Percentiles rank a stretch among this genome's conserved stretches.
These are phyloP conservation scores for Cucumis melo DNA, from an alignment of 306 rosid species.

Conservation along the genomic window DNA sequence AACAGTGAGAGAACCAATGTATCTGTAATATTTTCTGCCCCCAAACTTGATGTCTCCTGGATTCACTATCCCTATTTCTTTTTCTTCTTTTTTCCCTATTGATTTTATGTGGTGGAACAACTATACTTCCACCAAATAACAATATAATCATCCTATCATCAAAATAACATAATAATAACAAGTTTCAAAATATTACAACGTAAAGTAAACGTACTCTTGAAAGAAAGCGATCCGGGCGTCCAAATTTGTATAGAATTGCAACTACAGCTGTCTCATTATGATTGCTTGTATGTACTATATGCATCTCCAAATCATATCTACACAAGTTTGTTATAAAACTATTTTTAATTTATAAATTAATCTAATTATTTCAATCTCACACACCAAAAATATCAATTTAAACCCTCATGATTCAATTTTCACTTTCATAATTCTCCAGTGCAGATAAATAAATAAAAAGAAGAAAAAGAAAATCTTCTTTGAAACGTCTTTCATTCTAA, in stretches of 20 bases:
- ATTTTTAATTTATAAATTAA: too few relatives aligned
- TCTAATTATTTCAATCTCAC: too few relatives aligned
- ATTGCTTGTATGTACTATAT: slow-evolving; percentile 32
- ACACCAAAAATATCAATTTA: too few relatives aligned
- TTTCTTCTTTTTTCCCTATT: slow-evolving; percentile 16
- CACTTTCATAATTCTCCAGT: too few relatives aligned
- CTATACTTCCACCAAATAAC: slow-evolving; percentile 14
- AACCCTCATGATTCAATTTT: too few relatives aligned
- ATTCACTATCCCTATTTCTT: slow-evolving; percentile 37
- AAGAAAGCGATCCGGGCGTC: slow-evolving; percentile 48
- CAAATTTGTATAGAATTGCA: slow-evolving; percentile 45
- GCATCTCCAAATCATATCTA: slow-evolving; percentile 59
- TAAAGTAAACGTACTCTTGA: slow-evolving; percentile 31
- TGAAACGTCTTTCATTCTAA: too few relatives aligned
- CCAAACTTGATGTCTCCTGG: slow-evolving; percentile 42
- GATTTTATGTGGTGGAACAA: slow-evolving; percentile 24
- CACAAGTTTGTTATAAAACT: not conserved
- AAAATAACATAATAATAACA: too few relatives aligned
- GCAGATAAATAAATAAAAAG: too few relatives aligned
- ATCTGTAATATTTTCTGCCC: slow-evolving; percentile 53
- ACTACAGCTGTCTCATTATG: slow-evolving; percentile 38
- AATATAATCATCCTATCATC: too few relatives aligned
- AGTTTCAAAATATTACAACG: too few relatives aligned
- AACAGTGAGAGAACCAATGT: slow-evolving; percentile 59
- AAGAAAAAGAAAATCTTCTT: too few relatives aligned